Conservation (phyloP, 805 yeast species). For the Metschnikowia bowlesiae region DNA sequence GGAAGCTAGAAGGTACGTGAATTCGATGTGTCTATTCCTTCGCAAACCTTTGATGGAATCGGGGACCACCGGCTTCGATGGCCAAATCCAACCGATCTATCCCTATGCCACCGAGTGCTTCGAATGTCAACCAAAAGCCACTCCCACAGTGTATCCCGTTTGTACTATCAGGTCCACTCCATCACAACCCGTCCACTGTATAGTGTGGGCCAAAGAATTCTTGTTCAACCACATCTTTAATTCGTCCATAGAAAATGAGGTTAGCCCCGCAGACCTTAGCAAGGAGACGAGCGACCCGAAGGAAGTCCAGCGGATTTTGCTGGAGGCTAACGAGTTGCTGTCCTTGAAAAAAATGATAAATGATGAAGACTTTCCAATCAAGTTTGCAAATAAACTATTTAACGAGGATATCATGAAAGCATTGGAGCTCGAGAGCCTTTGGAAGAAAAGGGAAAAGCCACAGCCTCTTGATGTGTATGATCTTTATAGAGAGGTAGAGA, state of each 20-base stretch:
- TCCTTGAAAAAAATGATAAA: conserved; percentile 25
- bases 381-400: conserved; percentile 59
- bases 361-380: conserved; percentile 21
- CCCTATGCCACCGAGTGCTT: conserved; percentile 87
- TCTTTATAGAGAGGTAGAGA: conserved; percentile 13
- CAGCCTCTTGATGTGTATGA: conserved; percentile 45
- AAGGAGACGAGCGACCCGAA: conserved; percentile 59
- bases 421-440: conserved; percentile 62
- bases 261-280: conserved; percentile 21
- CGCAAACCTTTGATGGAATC: conserved; percentile 80
- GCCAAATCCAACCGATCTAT: conserved; percentile 88
- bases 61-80: conserved; percentile 93
- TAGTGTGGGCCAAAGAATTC: conserved; percentile 96
- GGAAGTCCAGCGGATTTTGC: conserved; percentile 59
- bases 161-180: conserved; percentile 98
- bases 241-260: conserved; percentile 32
- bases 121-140: conserved; percentile 81
- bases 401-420: conserved; percentile 75
- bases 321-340: conserved; percentile 63
- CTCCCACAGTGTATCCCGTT: conserved; percentile 90
- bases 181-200: conserved; percentile 90
- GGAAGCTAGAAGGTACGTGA: conserved; percentile 89
- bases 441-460: conserved; percentile 74
- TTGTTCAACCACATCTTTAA: conserved; percentile 77
- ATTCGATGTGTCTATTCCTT: conserved; percentile 71